Evolutionary conservation across 305 asterid genomes (phyloP).

Genomic region (Nicotiana rustica): DNA sequence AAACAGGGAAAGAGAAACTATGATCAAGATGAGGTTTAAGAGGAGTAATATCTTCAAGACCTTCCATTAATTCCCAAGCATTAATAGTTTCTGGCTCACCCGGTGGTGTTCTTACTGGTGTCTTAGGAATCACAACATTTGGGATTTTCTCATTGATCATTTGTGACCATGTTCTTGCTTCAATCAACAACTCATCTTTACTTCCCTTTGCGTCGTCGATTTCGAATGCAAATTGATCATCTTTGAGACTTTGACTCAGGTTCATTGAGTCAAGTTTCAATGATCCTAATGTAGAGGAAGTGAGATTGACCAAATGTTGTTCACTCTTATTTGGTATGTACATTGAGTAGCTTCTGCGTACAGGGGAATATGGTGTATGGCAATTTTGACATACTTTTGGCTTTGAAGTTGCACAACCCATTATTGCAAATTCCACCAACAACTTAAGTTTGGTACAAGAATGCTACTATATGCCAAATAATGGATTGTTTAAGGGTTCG

Average conservation of each 20-base stretch:
- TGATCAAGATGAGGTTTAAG: slow-evolving; percentile 52
- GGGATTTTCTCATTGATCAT: slow-evolving; percentile 83
- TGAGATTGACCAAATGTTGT: slow-evolving; percentile 67
- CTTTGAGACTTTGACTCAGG: slow-evolving; percentile 29
- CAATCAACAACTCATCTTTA: slow-evolving; percentile 54
- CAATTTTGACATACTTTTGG: slow-evolving; percentile 68
- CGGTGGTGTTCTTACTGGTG: slow-evolving; percentile 71
- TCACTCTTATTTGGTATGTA: slow-evolving; percentile 60
- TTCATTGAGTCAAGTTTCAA: slow-evolving; percentile 62
- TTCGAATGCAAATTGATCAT: slow-evolving; percentile 33
- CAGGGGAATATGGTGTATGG: slow-evolving; percentile 60
- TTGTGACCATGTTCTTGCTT: slow-evolving; percentile 83
- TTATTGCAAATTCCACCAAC: slow-evolving; percentile 29
- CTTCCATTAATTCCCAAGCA: slow-evolving; percentile 93
- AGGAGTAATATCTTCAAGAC: slow-evolving; percentile 81
- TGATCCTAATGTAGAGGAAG: slow-evolving; percentile 80
- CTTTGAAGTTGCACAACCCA: slow-evolving; percentile 89
- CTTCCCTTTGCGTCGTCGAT: slow-evolving; percentile 24
- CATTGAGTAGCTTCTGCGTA: slow-evolving; percentile 73
- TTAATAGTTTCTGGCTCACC: slow-evolving; percentile 87
- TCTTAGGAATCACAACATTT: slow-evolving; percentile 55
- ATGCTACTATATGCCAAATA: neutral
- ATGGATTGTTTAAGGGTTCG: slow-evolving; percentile 45
- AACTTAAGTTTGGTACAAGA: too few relatives aligned
- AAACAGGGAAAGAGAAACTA: slow-evolving; percentile 67